These are phyloP conservation scores for Ogataea kodamae DNA, from an alignment of 805 yeast genomes.

Conservation along the genomic window DNA sequence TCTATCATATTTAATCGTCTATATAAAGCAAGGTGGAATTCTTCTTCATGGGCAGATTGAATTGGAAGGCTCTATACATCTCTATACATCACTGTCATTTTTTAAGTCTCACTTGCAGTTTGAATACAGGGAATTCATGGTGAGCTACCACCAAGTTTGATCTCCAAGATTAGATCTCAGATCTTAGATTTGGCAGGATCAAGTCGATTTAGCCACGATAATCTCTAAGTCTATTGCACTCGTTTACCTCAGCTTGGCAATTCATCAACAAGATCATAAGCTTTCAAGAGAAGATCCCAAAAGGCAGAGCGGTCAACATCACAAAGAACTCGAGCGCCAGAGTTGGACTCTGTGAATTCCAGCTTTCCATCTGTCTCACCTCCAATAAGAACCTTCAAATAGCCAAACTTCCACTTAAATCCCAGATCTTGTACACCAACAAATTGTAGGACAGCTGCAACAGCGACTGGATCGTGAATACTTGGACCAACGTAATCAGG, in stretches of 20 bases:
- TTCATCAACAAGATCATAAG: conserved; percentile 37
- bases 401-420: conserved; percentile 18
- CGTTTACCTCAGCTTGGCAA: no score
- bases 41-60: no score
- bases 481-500: conserved; percentile 58
- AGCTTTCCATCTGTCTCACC: conserved; percentile 33
- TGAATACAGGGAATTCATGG: no score
- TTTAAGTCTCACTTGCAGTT: no score
- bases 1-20: no score
- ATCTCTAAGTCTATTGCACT: neutral
- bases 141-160: neutral
- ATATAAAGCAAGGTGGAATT: no score
- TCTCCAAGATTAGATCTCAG: no score
- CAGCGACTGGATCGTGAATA: conserved; percentile 76
- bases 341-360: conserved; percentile 12
- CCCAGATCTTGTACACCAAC: conserved; percentile 26
- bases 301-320: conserved; percentile 39
- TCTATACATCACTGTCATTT: no score
- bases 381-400: conserved; percentile 17
- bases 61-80: no score
- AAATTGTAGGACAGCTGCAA: conserved; percentile 53
- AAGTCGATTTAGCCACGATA: no score
- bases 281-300: conserved; percentile 43
- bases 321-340: conserved; percentile 40
- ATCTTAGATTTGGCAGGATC: no score